These are phyloP conservation scores for Spiraea crenata DNA, from an alignment of 331 rosid species.

Conservation along the genomic window DNA sequence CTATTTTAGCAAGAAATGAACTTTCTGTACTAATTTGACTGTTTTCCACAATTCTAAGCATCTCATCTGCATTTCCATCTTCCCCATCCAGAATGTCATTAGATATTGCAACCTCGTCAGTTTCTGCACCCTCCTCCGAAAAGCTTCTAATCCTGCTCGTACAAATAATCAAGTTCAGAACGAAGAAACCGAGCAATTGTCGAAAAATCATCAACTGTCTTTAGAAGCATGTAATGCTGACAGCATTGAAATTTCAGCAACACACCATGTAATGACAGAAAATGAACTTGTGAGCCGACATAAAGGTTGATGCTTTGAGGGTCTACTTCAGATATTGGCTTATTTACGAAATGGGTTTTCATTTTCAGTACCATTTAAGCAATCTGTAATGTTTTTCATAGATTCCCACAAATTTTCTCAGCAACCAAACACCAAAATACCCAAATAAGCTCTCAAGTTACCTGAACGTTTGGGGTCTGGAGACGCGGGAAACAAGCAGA, in stretches of 20 bases:
- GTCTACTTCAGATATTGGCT: not conserved
- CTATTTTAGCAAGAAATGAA: conserved; percentile 44
- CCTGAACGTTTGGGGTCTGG: conserved; percentile 34
- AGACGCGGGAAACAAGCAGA: conserved; percentile 19
- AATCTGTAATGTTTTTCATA: not conserved
- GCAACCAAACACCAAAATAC: conserved; percentile 2
- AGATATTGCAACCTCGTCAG: conserved; percentile 24
- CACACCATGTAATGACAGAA: no score
- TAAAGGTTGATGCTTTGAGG: no score
- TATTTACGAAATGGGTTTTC: conserved; percentile 1
- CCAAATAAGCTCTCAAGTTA: conserved; percentile 13
- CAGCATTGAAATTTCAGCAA: not conserved
- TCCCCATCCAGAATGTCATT: conserved; percentile 21
- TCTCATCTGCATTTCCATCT: conserved; percentile 28
- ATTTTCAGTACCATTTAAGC: not conserved
- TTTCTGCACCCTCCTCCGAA: conserved; percentile 36
- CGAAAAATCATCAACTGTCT: not conserved
- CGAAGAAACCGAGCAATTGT: not conserved
- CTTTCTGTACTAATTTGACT: conserved; percentile 21
- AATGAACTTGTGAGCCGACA: not conserved
- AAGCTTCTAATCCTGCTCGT: conserved; percentile 46
- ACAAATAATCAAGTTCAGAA: not conserved
- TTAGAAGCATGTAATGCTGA: not conserved
- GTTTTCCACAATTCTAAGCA: conserved; percentile 24
- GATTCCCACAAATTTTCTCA: not conserved